A percentile compares a stretch with the other conserved stretches of the same genome.
phyloP scores from a whole-genome alignment of 805 yeast genomes.

The Nakazawaea ernobii region DNA sequence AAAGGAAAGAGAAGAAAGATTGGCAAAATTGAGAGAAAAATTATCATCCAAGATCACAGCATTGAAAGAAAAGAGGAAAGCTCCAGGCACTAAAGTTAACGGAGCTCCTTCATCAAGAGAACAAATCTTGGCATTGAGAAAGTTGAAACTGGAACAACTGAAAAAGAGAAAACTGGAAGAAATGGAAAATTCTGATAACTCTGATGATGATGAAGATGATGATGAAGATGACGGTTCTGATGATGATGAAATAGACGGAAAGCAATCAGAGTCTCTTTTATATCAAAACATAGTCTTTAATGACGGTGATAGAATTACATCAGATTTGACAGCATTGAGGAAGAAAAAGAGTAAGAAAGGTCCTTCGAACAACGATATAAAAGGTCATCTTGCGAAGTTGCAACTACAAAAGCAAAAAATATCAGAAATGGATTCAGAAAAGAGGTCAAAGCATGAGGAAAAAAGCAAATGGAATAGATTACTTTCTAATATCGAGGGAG shows the following conservation, averaged over 20 bases:
- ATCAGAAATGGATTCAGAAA: conserved; percentile 51
- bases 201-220: conserved; percentile 33
- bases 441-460: conserved; percentile 55
- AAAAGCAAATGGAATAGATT: conserved; percentile 84
- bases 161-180: conserved; percentile 22
- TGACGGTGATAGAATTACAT: conserved; percentile 75
- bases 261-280: conserved; percentile 39
- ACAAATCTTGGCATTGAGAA: conserved; percentile 64
- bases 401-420: conserved; percentile 69
- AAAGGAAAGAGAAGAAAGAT: conserved; percentile 42
- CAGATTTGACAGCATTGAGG: conserved; percentile 58
- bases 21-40: conserved; percentile 70
- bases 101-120: conserved; percentile 88
- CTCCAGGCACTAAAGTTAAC: conserved; percentile 74
- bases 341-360: conserved; percentile 66
- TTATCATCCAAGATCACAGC: conserved; percentile 66
- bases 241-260: conserved; percentile 27
- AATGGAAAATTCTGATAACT: conserved; percentile 25
- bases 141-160: conserved; percentile 35
- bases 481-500: conserved; percentile 81
- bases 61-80: conserved; percentile 78
- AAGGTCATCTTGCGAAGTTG: conserved; percentile 71
- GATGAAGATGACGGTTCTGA: conserved; percentile 32
- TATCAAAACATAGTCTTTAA: conserved; percentile 79
- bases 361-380: conserved; percentile 77